Base-by-base conservation (phyloP, 352 stramenopile species). In the Globisporangium nunn region DNA sequence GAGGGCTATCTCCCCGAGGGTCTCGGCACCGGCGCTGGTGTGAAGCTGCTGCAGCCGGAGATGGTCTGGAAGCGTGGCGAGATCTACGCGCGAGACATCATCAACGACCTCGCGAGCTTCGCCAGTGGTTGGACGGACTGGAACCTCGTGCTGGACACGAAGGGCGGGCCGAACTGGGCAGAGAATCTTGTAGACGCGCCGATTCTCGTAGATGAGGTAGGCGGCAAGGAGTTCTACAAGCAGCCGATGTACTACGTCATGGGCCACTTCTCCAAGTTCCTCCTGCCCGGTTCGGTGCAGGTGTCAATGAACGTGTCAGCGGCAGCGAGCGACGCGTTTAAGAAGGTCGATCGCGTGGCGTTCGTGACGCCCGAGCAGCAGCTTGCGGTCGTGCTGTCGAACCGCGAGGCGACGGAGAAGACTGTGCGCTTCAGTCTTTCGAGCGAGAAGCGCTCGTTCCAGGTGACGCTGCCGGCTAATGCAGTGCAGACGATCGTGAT, bases 111-210 rank as follows among this genome's bases (percentile, higher is more conserved):
- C n/a, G 69, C 72, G 53, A 91, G 88, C 67, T 84, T 78, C 54
- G 78, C 83, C 7, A 64, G 66, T 2, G 85, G 81, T 14, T 97
- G 87, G 85, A 90, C 71, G 35, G 85, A 97, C 71, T 97, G 87
- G 84, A 97, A 96, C 59, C 51, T 96, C 40, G 65, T 81, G 50
- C 72, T 97, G 15, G 75, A 90, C 66, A 75, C 66, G 30, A 72
- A 52, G 11, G 78, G 78, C 43, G 89, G 87, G 0, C 88, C 88
- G 10, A 93, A 78, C 48, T 91, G 87, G 75, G 64, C 72, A 11
- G 52, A 67, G 30, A 93, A 94, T 58, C 15, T 70, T 6, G 67
- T 87, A 18, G 86, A 95, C 49, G 70, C 82, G 14, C 81, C 84
- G 0, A 88, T 95, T 54, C 50, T 94, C n/a, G 64, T 88, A 0